Conservation (phyloP, 306 rosid genomes). For the Inga laurina region DNA sequence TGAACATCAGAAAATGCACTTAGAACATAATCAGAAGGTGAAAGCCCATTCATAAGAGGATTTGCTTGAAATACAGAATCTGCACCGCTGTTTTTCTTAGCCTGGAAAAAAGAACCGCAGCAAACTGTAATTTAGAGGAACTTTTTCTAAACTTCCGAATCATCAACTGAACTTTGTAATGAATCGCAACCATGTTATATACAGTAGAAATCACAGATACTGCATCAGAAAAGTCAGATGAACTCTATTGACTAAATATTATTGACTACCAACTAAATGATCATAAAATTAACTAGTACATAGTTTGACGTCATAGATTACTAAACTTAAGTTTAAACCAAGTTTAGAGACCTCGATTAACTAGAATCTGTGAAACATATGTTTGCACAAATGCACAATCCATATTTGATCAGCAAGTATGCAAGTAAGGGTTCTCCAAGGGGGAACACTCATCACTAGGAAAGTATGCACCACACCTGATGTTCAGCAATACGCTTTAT, state of each 20-base stretch:
- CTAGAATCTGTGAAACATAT: background rate
- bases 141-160: background rate
- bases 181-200: background rate
- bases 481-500: slow-evolving; percentile 59
- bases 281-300: background rate
- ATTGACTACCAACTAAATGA: background rate
- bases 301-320: background rate
- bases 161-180: slow-evolving; percentile 9
- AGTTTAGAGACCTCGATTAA: background rate
- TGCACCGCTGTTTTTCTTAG: slow-evolving; percentile 52
- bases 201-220: slow-evolving; percentile 15
- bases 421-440: background rate
- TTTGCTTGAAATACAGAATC: slow-evolving; percentile 62
- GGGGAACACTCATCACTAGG: background rate
- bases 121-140: background rate
- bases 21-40: slow-evolving; percentile 82
- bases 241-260: background rate
- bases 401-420: background rate
- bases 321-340: background rate
- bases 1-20: slow-evolving; percentile 74
- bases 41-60: slow-evolving; percentile 66
- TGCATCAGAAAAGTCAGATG: background rate
- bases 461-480: slow-evolving; percentile 49
- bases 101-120: slow-evolving; percentile 52
- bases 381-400: background rate